Evolutionary conservation across 345 rosid species (phyloP).

Genomic region (Eucalyptus marginata): DNA sequence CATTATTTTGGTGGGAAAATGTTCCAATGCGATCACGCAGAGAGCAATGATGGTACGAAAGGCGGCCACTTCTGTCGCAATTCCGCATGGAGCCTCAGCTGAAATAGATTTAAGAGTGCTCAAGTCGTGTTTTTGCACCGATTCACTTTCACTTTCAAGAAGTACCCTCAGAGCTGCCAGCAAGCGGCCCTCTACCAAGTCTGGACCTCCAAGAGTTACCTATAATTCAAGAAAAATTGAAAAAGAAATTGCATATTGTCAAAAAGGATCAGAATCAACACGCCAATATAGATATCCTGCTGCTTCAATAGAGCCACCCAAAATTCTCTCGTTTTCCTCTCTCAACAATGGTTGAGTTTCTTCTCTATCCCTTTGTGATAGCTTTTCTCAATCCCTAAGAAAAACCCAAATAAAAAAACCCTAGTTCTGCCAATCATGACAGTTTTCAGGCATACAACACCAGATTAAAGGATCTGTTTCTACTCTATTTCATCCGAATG

Average conservation of each 20-base stretch:
- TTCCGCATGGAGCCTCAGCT: constrained; percentile 60
- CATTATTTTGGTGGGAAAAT: constrained; percentile 76
- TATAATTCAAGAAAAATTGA: neutral
- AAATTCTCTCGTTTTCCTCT: too few relatives aligned
- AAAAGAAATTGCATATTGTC: neutral
- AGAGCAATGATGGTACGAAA: constrained; percentile 59
- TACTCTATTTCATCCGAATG: too few relatives aligned
- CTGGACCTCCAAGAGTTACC: constrained; percentile 72
- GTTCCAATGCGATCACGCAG: constrained; percentile 58
- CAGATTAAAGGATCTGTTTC: too few relatives aligned
- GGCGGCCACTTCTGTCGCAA: constrained; percentile 40
- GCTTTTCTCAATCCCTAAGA: too few relatives aligned
- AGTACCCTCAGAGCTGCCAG: constrained; percentile 66
- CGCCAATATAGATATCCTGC: neutral
- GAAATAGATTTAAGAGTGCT: constrained; percentile 45
- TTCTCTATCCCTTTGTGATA: too few relatives aligned
- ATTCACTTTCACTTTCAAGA: constrained; percentile 27
- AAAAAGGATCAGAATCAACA: neutral
- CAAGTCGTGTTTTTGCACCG: constrained; percentile 46
- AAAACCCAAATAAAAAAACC: too few relatives aligned
- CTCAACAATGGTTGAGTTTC: too few relatives aligned
- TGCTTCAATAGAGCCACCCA: too few relatives aligned
- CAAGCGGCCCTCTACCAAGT: constrained; percentile 59
- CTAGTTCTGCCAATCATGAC: too few relatives aligned
- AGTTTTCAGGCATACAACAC: too few relatives aligned